Percentiles rank a stretch among this genome's conserved stretches.
These are phyloP conservation scores for Exophiala bonariae DNA, from an alignment of 2,329 filamentous ascomycete genomes.

Conservation along the genomic window DNA sequence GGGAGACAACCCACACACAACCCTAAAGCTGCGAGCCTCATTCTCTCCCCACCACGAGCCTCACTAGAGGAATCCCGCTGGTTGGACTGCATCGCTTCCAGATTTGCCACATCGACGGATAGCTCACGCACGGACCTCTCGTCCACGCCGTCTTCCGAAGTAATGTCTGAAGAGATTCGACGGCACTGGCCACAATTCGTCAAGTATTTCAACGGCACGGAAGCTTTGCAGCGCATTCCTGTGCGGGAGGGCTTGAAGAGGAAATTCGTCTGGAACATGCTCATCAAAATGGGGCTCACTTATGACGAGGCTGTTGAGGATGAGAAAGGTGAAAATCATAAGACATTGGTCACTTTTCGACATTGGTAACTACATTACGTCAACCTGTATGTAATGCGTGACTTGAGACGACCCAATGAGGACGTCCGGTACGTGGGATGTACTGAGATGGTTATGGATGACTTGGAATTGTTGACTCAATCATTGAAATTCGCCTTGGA, in stretches of 20 bases:
- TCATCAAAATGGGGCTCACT: constrained; percentile 64
- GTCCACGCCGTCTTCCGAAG: constrained; percentile 14
- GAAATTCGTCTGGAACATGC: constrained; percentile 59
- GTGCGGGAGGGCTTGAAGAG: constrained; percentile 84
- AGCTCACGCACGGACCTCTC: constrained; percentile 32
- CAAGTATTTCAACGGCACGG: constrained; percentile 84
- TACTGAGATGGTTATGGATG: too few relatives aligned
- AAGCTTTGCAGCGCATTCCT: constrained; percentile 81
- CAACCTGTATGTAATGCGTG: too few relatives aligned
- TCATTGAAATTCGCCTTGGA: too few relatives aligned
- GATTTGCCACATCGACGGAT: constrained; percentile 26
- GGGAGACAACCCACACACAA: constrained; percentile 18
- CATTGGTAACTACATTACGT: constrained; percentile 20
- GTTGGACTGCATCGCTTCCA: constrained; percentile 49
- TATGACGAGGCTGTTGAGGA: constrained; percentile 24
- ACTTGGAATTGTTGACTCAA: too few relatives aligned
- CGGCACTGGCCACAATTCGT: constrained; percentile 72
- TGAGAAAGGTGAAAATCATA: constrained; percentile 22
- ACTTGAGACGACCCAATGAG: too few relatives aligned
- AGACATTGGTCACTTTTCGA: constrained; percentile 20
- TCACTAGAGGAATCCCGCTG: constrained; percentile 76
- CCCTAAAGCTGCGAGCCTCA: constrained; percentile 46
- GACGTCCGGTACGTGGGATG: too few relatives aligned
- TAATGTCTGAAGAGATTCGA: constrained; percentile 45
- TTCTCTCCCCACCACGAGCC: constrained; percentile 76